Base-by-base conservation (phyloP, 2,329 filamentous ascomycete genomes). In the Colletotrichum somersetense region DNA sequence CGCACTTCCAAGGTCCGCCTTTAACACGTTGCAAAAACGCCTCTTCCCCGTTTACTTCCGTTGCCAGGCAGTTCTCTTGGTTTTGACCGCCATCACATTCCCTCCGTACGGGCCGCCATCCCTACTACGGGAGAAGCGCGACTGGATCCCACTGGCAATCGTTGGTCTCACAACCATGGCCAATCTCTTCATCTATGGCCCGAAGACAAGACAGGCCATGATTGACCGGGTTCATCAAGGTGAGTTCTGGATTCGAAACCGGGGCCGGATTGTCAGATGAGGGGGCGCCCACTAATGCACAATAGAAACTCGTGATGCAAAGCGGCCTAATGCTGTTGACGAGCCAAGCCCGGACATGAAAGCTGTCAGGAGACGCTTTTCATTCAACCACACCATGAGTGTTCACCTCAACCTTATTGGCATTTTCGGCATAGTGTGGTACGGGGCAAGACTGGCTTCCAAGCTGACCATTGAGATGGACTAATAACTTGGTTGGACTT, bases 21-120 rank as follows among this genome's bases (percentile, higher is more conserved):
- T 84, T 62, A 77, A 78, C 0, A 80, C 78, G 0, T 78, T 85
- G 0, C 83, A 85, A 59, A 83, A 82, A 50, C 78, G 76, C 5
- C 73, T 85, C 56, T 85, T 85, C 53, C 83, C 83, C 0, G 65
- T 83, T 20, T 85, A 84, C 73, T 85, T 85, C 69, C 77, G 76
- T 20, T 74, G 73, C 5, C 83, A 85, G 68, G 74, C 81, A 0
- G 11, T 79, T 1, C 74, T 84, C 1, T 69, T 84, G 2, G 23
- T 84, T 4, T 62, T 82, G 35, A 77, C 80, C 0, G 79, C 78
- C 1, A 66, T 74, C 18, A 83, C 83, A 0, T 74, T 82, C 3
- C 82, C 82, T 0, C 77, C 80, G 0, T 71, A 74, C 3, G 80
- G 82, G 1, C 76, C 77, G 0, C 14, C 78, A 2, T 79, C 80